These are phyloP conservation scores for Tulasnella sp. DNA, from an alignment of 768 basidiomycete species.

Conservation along the genomic window DNA sequence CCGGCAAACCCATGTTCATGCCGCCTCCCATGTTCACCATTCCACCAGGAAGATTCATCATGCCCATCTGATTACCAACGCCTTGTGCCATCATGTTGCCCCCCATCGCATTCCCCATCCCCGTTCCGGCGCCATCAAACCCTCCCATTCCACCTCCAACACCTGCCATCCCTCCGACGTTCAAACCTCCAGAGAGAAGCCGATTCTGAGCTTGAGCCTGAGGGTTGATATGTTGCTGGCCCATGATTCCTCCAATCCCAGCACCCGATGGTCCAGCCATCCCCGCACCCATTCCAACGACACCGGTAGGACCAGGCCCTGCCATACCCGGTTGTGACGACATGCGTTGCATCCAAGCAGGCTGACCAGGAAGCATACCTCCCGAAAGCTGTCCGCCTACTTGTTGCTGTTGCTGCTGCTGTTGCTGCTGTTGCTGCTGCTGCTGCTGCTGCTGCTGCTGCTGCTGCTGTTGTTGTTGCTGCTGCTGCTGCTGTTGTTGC, in stretches of 20 bases:
- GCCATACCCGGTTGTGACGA: not conserved
- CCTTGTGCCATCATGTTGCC: not conserved
- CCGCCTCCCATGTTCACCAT: constrained; percentile 10
- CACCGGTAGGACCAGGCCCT: not conserved
- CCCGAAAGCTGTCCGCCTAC: not conserved
- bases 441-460: not conserved
- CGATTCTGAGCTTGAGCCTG: constrained; percentile 19
- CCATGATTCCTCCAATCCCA: not conserved
- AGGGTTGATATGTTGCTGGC: constrained; percentile 5
- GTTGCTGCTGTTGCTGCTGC: constrained; percentile 16
- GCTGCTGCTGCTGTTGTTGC: not conserved
- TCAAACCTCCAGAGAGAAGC: constrained; percentile 1
- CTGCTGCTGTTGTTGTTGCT: not conserved
- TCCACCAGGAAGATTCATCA: constrained; percentile 2
- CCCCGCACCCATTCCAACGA: not conserved
- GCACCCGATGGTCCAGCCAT: not conserved
- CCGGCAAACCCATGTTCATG: not conserved
- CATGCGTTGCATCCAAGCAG: constrained; percentile 13
- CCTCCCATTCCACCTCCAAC: not conserved
- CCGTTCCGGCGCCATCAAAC: not conserved
- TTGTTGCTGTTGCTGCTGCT: constrained; percentile 12
- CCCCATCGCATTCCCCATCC: not conserved
- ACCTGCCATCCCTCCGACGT: not conserved
- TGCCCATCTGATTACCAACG: not conserved
- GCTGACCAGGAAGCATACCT: not conserved